Conservation (phyloP, 2,329 filamentous ascomycete species). For the Raffaelea deltoideospora region DNA sequence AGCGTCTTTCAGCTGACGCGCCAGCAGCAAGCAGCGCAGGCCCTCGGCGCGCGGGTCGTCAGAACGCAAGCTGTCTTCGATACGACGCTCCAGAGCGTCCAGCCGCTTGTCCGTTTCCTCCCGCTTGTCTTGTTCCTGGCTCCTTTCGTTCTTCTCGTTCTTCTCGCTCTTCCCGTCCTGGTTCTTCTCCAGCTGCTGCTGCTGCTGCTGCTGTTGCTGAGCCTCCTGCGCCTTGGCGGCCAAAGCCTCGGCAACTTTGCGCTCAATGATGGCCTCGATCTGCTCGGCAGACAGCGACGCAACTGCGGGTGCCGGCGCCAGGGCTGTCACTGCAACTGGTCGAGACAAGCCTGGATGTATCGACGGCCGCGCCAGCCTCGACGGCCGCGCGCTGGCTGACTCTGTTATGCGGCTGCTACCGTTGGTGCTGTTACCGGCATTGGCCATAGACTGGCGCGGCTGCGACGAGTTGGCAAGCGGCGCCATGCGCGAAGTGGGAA, state of each 20-base stretch:
- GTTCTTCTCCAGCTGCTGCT: constrained; percentile 16
- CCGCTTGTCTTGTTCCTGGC: neutral
- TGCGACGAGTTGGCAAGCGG: constrained; percentile 18
- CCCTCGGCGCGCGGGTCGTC: constrained; percentile 71
- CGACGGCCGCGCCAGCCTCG: constrained; percentile 25
- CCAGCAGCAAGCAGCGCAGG: constrained; percentile 74
- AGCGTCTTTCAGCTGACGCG: constrained; percentile 73
- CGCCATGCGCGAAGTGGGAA: constrained; percentile 3
- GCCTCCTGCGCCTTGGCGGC: constrained; percentile 51
- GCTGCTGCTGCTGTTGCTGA: constrained; percentile 22
- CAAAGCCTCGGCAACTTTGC: constrained; percentile 78
- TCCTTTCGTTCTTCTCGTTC: too few relatives aligned
- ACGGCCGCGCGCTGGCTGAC: constrained; percentile 20
- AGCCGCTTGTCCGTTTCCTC: constrained; percentile 59
- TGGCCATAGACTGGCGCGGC: constrained; percentile 16
- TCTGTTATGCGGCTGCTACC: constrained; percentile 24
- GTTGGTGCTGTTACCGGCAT: neutral
- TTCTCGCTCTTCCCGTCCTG: constrained; percentile 6
- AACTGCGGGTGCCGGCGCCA: constrained; percentile 12
- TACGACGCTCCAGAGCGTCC: constrained; percentile 72
- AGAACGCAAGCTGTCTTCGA: constrained; percentile 43
- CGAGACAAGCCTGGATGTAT: constrained; percentile 2
- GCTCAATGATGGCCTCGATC: constrained; percentile 85
- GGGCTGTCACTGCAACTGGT: constrained; percentile 1
- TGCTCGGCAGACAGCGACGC: constrained; percentile 45